Evolutionary conservation across 2,329 filamentous ascomycete species (phyloP), one percentile per base, ranked within the genome.

Genomic region (Verticillium isaacii): DNA sequence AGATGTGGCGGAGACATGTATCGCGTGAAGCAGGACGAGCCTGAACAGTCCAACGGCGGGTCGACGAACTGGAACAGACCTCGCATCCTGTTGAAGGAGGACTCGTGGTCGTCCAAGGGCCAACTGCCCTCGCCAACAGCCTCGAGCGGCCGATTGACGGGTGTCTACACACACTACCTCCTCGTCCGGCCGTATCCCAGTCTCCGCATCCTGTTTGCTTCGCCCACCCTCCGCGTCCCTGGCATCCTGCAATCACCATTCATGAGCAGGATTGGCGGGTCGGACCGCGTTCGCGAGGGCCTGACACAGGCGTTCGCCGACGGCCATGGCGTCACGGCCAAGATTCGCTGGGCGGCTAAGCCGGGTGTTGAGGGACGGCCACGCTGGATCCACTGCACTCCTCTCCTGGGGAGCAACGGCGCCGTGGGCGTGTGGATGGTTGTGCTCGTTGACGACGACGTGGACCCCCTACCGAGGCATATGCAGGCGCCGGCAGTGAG

Each of bases 401-500:
- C 90, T 2, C 75, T 93, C 3, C 74, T 90, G 3, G 89, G 89
- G 2, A 81, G 81, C 52, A 87, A 87, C 65, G 87, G 88, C 1
- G 78, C 83, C 3, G 85, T 93, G 0, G 90, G 90, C 17, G 89
- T 92, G 0, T 93, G 90, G 90, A 90, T 93, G 87, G 80, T 92
- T 6, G 82, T 92, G 0, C 80, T 93, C 15, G 85, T 91, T 3
- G 88, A 92, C 64, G 87, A 87, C 60, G 86, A 90, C 56, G 68
- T 71, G 9, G 62, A 71, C 9, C 29, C 36, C 6, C 60, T 65
- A 11, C 37, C 57, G 6, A 58, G 60, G 23, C 25, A 60, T 7
- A 64, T 65, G 8, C 67, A 65, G n/a, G 70, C 70, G 4, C 70
- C 69, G 12, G 68, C 67, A 1, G 70, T 73, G 3, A 65, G 66